A percentile compares a stretch with the other conserved stretches of the same genome.
phyloP scores from a whole-genome alignment of 139 green algal genomes.

The Closterium sp. region DNA sequence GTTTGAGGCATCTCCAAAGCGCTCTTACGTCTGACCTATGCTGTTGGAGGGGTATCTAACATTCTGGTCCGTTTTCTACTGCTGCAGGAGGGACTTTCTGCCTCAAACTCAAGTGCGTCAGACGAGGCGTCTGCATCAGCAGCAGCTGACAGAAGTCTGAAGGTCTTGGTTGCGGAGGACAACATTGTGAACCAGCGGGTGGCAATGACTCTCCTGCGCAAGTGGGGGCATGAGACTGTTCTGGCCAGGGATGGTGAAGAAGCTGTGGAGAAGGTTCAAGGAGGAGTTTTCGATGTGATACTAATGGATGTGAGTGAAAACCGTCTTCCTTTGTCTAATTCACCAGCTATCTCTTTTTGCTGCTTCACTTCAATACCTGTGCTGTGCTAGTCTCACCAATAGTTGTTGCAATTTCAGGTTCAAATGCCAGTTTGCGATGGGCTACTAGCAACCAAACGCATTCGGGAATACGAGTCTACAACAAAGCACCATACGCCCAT shows the following conservation, averaged over 20 bases:
- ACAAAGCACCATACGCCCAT: conserved; percentile 14
- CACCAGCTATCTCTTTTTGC: too few relatives aligned
- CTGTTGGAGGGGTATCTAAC: too few relatives aligned
- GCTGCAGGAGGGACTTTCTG: background rate
- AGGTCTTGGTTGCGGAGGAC: conserved; percentile 35
- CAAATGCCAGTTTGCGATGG: conserved; percentile 42
- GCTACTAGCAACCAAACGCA: conserved; percentile 13
- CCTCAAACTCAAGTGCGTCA: background rate
- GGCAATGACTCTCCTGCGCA: conserved; percentile 18
- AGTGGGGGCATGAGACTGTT: conserved; percentile 29
- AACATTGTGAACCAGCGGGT: conserved; percentile 44
- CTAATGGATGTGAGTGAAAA: conserved; percentile 48
- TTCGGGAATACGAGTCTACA: conserved; percentile 21
- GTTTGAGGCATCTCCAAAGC: too few relatives aligned
- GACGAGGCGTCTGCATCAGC: background rate
- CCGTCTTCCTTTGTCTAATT: too few relatives aligned
- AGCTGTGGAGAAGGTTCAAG: conserved; percentile 25
- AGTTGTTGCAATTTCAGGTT: conserved; percentile 11
- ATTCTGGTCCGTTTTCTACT: too few relatives aligned
- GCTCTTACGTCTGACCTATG: too few relatives aligned
- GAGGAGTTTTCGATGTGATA: conserved; percentile 31
- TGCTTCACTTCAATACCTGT: background rate
- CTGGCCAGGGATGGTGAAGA: conserved; percentile 22
- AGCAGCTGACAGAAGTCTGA: conserved; percentile 20
- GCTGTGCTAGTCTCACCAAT: background rate